Conservation (phyloP, 2,329 filamentous ascomycete species). For the Passalora sequoiae region DNA sequence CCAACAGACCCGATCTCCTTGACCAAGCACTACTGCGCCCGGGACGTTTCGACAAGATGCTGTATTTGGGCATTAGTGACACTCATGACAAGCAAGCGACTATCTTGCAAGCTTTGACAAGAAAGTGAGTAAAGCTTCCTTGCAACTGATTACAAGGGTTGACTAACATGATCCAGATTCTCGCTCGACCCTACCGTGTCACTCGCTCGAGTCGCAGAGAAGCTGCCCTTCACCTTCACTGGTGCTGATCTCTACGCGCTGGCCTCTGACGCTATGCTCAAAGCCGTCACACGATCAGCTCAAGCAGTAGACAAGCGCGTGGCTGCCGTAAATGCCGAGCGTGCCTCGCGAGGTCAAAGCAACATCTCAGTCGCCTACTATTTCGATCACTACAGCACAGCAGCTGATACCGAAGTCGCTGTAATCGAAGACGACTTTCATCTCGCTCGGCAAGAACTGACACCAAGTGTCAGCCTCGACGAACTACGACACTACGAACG, state of each 20-base stretch:
- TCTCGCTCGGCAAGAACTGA: conserved; percentile 73
- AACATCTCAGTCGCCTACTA: conserved; percentile 80
- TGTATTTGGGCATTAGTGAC: conserved; percentile 93
- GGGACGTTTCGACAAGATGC: conserved; percentile 95
- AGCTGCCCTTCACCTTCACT: conserved; percentile 90
- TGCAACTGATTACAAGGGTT: conserved; percentile 5
- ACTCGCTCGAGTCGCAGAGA: conserved; percentile 65
- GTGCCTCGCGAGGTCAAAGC: conserved; percentile 23
- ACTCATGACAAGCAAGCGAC: conserved; percentile 94
- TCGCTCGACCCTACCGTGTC: conserved; percentile 74
- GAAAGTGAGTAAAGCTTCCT: conserved; percentile 62
- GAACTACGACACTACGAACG: conserved; percentile 87
- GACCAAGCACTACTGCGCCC: conserved; percentile 85
- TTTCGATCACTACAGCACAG: conserved; percentile 84
- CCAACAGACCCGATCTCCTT: conserved; percentile 86
- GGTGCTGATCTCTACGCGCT: conserved; percentile 96
- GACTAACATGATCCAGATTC: conserved; percentile 55
- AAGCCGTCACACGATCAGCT: conserved; percentile 90
- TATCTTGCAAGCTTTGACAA: conserved; percentile 86
- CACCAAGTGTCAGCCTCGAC: conserved; percentile 89
- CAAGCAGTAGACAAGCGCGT: conserved; percentile 79
- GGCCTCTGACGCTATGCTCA: conserved; percentile 97
- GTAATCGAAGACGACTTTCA: conserved; percentile 87
- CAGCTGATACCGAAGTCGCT: conserved; percentile 77
- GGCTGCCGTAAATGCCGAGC: conserved; percentile 56